A percentile compares a stretch with the other conserved stretches of the same genome.
These are phyloP conservation scores for Cladophialophora psammophila DNA, from an alignment of 2,329 filamentous ascomycete species.

Conservation along the genomic window DNA sequence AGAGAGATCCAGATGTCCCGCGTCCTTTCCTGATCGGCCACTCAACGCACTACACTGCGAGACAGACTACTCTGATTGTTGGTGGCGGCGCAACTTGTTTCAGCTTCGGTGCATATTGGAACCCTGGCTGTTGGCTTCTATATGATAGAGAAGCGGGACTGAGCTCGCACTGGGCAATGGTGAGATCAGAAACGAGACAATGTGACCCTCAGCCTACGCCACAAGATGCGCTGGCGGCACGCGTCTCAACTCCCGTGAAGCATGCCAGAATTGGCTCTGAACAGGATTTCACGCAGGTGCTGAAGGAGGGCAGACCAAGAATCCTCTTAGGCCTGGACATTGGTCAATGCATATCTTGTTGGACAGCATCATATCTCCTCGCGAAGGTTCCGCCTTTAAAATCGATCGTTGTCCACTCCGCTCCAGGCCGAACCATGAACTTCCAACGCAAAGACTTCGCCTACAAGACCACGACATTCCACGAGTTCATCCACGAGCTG, in stretches of 20 bases:
- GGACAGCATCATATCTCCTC: constrained; percentile 74
- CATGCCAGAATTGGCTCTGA: constrained; percentile 23
- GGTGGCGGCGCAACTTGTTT: constrained; percentile 90
- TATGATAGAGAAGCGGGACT: constrained; percentile 42
- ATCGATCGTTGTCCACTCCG: constrained; percentile 76
- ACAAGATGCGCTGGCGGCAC: background rate
- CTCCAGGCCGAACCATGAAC: constrained; percentile 71
- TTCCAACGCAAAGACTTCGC: constrained; percentile 84
- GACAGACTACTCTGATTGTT: constrained; percentile 65
- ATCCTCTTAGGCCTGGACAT: constrained; percentile 72
- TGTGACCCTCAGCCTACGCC: constrained; percentile 18
- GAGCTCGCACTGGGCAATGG: constrained; percentile 46
- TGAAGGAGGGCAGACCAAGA: constrained; percentile 66
- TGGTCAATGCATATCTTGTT: constrained; percentile 70
- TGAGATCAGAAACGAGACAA: constrained; percentile 36
- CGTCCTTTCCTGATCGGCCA: constrained; percentile 77
- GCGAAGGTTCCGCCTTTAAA: constrained; percentile 67
- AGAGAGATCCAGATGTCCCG: constrained; percentile 45
- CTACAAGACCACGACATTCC: constrained; percentile 74
- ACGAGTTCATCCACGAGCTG: constrained; percentile 62
- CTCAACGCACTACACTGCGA: constrained; percentile 59
- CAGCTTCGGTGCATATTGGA: constrained; percentile 89
- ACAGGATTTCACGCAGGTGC: constrained; percentile 62
- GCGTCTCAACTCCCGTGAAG: constrained; percentile 18
- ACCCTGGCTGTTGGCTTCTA: constrained; percentile 65